Conservation (phyloP, 1,284 basidiomycete species). For the Ceratobasidium sp. region DNA sequence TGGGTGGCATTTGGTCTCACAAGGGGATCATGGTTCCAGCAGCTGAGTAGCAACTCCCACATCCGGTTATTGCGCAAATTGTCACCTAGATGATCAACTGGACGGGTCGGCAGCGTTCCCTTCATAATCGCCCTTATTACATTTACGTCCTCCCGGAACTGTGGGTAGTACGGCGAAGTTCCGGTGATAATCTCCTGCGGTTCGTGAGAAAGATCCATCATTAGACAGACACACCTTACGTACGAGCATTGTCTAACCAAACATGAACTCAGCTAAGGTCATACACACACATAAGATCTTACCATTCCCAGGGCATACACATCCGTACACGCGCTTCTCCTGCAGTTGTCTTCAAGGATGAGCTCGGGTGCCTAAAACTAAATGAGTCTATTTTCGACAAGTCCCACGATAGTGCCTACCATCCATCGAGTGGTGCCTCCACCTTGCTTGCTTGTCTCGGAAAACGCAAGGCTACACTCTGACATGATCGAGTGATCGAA, state of each 20-base stretch:
- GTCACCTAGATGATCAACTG: too few relatives aligned
- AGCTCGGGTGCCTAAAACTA: constrained; percentile 27
- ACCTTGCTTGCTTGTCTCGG: neutral
- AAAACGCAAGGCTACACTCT: neutral
- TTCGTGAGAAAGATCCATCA: neutral
- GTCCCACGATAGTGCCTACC: neutral
- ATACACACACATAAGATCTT: neutral
- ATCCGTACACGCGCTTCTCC: neutral
- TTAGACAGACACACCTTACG: neutral
- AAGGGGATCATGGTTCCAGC: neutral
- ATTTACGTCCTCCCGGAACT: too few relatives aligned
- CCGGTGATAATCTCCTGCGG: constrained; percentile 2
- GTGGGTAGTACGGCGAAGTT: neutral
- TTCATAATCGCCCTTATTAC: too few relatives aligned
- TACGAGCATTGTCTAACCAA: constrained; percentile 12
- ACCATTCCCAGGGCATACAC: constrained; percentile 18
- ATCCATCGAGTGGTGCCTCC: constrained; percentile 12
- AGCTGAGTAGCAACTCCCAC: neutral
- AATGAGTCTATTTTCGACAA: neutral
- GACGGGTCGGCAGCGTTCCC: too few relatives aligned
- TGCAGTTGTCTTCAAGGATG: neutral
- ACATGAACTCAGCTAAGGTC: neutral
- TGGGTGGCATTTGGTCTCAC: too few relatives aligned
- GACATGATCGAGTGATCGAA: neutral
- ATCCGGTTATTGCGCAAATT: too few relatives aligned